Percentiles rank a stretch among this genome's conserved stretches.
These are phyloP conservation scores for Aspergillus biplanus DNA, from an alignment of 495 filamentous ascomycete species.

Conservation along the genomic window DNA sequence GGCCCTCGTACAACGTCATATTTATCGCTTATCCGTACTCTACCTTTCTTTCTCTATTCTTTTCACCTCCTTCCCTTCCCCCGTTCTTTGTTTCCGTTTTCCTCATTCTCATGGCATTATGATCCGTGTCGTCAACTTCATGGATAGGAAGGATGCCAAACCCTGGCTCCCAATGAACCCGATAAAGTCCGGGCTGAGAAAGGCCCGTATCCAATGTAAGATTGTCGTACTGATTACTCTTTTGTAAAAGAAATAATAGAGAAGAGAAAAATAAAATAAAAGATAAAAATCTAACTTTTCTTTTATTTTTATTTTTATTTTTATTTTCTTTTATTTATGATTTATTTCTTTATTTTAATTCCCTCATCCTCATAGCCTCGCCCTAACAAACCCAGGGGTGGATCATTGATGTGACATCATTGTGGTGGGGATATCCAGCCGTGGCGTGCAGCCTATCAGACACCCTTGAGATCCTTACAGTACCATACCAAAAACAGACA, in stretches of 20 bases:
- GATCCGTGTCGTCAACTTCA: neutral
- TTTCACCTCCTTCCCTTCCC: too few species aligned
- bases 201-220: neutral
- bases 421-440: neutral
- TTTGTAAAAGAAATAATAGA: too few species aligned
- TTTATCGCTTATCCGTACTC: neutral
- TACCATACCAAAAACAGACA: neutral
- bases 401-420: slow-evolving; percentile 20
- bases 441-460: neutral
- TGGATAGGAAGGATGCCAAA: neutral
- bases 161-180: slow-evolving; percentile 8
- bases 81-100: too few species aligned
- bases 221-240: too few species aligned
- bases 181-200: slow-evolving; percentile 1
- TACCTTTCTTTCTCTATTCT: too few species aligned
- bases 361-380: slow-evolving; percentile 16
- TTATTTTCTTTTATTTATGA: neutral
- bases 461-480: neutral
- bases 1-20: neutral
- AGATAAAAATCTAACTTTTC: too few species aligned
- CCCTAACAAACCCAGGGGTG: slow-evolving; percentile 1
- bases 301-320: too few species aligned
- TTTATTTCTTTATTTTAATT: slow-evolving; percentile 7
- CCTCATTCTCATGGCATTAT: too few species aligned
- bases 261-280: too few species aligned